Evolutionary conservation across 2,329 filamentous ascomycete species (phyloP).

Genomic region (Alternaria dauci): DNA sequence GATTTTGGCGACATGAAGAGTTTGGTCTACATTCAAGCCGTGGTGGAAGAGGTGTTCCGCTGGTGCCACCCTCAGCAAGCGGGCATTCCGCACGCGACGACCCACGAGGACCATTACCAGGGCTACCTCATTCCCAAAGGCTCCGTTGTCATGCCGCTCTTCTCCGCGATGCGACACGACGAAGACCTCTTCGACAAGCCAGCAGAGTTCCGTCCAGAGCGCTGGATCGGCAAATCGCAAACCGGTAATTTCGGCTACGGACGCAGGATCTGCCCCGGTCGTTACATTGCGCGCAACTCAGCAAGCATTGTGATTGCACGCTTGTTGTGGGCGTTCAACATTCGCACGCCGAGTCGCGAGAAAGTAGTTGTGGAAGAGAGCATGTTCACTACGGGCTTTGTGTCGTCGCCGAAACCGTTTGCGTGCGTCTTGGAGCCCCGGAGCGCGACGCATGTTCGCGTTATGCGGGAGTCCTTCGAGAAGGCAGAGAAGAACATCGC

Average conservation of each 20-base stretch:
- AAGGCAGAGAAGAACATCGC: neutral
- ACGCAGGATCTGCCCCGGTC: conserved; percentile 55
- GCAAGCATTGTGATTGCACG: neutral
- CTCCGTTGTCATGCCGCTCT: conserved; percentile 44
- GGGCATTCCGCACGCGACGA: conserved; percentile 56
- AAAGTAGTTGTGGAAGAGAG: conserved; percentile 29
- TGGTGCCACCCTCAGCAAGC: conserved; percentile 51
- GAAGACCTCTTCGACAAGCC: conserved; percentile 39
- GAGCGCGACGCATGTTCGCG: conserved; percentile 22
- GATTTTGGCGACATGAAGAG: conserved; percentile 30
- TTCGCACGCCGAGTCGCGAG: conserved; percentile 30
- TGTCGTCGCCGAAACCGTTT: conserved; percentile 35
- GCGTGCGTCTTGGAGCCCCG: conserved; percentile 29
- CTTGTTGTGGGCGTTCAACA: conserved; percentile 61
- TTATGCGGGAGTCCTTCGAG: conserved; percentile 24
- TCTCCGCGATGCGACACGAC: conserved; percentile 46
- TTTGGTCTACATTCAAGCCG: conserved; percentile 39
- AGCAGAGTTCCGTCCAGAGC: conserved; percentile 46
- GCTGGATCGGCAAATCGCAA: conserved; percentile 36
- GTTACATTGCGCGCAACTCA: conserved; percentile 43
- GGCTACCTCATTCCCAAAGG: conserved; percentile 59
- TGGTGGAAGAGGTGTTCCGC: conserved; percentile 42
- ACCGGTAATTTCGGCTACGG: conserved; percentile 59
- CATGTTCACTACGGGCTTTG: conserved; percentile 30
- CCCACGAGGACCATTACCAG: conserved; percentile 57